Conservation (phyloP, 768 basidiomycete genomes). For the Cystobasidium tubakii region DNA sequence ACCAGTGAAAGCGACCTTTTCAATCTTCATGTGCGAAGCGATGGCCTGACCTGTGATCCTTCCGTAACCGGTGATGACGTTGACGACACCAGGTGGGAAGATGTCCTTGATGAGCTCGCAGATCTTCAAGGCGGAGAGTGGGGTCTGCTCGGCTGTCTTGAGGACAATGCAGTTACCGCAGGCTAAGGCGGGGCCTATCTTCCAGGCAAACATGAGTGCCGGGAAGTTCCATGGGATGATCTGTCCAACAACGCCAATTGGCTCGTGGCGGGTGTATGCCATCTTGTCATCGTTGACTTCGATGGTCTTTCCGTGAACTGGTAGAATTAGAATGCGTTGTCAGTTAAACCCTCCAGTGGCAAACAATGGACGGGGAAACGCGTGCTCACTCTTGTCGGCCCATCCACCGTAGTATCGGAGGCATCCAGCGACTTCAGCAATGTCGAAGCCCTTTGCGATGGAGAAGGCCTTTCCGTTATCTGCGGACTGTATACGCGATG, state of each 20-base stretch:
- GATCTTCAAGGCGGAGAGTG: slow-evolving; percentile 45
- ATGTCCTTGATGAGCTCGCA: slow-evolving; percentile 60
- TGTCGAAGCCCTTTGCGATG: slow-evolving; percentile 49
- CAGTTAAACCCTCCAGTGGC: not conserved
- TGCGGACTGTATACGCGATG: slow-evolving; percentile 7
- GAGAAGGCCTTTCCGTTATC: slow-evolving; percentile 61
- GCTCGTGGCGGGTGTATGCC: slow-evolving; percentile 66
- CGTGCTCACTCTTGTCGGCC: slow-evolving; percentile 65
- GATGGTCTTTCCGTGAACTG: slow-evolving; percentile 56
- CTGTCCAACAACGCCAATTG: slow-evolving; percentile 52
- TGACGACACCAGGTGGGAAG: slow-evolving; percentile 58
- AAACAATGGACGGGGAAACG: not conserved
- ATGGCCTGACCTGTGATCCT: slow-evolving; percentile 66
- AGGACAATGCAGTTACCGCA: slow-evolving; percentile 71
- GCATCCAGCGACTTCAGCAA: slow-evolving; percentile 47
- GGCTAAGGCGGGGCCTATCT: slow-evolving; percentile 63
- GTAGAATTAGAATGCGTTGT: not conserved
- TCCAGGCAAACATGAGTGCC: slow-evolving; percentile 57
- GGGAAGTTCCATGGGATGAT: slow-evolving; percentile 43
- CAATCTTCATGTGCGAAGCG: slow-evolving; percentile 46
- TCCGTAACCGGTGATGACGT: slow-evolving; percentile 70
- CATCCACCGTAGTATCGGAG: slow-evolving; percentile 74
- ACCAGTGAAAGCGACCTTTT: slow-evolving; percentile 70
- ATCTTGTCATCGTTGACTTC: slow-evolving; percentile 61
- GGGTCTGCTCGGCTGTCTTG: slow-evolving; percentile 60